A percentile compares a stretch with the other conserved stretches of the same genome.
Evolutionary conservation across 306 rosid genomes (phyloP).

Genomic region (Cucumis cinereus): DNA sequence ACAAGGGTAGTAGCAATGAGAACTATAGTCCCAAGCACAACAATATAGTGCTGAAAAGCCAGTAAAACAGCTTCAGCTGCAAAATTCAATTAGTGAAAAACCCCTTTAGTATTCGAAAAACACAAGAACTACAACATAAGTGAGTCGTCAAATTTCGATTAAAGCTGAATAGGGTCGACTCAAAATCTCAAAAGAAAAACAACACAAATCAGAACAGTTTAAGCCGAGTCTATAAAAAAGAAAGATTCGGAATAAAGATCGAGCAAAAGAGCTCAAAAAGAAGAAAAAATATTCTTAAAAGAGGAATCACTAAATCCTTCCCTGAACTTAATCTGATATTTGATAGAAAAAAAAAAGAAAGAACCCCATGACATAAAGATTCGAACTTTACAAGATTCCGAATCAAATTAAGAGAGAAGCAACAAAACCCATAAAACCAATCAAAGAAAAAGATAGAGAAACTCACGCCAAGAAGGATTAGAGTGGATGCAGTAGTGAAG

Average conservation of each 20-base stretch:
- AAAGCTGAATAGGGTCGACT: background rate
- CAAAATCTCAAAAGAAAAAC: background rate
- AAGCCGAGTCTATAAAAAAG: background rate
- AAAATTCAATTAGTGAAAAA: constrained; percentile 9
- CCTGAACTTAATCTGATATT: background rate
- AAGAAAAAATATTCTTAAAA: background rate
- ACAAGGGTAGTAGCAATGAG: constrained; percentile 59
- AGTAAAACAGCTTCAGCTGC: constrained; percentile 58
- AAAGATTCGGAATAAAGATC: constrained; percentile 18
- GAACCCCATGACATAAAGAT: background rate
- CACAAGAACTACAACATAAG: background rate
- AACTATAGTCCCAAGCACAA: constrained; percentile 91
- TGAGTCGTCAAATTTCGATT: background rate
- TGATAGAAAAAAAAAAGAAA: background rate
- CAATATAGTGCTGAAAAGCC: constrained; percentile 92
- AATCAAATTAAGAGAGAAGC: background rate
- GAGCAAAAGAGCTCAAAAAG: constrained; percentile 4
- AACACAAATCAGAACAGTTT: background rate
- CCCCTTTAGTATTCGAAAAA: constrained; percentile 1
- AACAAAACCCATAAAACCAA: background rate
- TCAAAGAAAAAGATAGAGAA: constrained; percentile 3
- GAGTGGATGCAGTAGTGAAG: constrained; percentile 92
- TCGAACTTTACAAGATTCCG: constrained; percentile 5
- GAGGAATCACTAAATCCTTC: constrained; percentile 8
- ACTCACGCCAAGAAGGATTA: constrained; percentile 97